These are phyloP conservation scores for Thymus quinquecostatus DNA, from an alignment of 257 asterid species.

Conservation along the genomic window DNA sequence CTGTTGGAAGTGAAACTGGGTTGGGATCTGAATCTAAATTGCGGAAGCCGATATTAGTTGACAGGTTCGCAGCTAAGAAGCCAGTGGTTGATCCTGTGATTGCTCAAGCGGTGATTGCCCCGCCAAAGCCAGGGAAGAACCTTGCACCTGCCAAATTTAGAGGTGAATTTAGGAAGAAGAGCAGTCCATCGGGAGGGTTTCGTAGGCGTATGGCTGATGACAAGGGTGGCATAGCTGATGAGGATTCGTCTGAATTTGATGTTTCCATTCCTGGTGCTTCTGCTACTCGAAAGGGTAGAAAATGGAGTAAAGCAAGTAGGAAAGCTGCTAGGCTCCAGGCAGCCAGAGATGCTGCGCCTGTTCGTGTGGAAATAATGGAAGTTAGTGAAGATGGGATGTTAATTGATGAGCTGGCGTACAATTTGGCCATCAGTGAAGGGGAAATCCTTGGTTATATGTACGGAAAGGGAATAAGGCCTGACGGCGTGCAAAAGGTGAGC, in stretches of 20 bases:
- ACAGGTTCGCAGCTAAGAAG: slow-evolving; percentile 87
- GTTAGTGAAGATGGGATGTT: slow-evolving; percentile 92
- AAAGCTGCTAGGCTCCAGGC: slow-evolving; percentile 94
- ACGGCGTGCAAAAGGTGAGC: slow-evolving; percentile 91
- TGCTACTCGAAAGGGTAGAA: slow-evolving; percentile 73
- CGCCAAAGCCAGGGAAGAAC: slow-evolving; percentile 66
- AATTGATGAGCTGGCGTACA: slow-evolving; percentile 78
- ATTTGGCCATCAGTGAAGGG: slow-evolving; percentile 86
- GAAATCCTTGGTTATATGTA: slow-evolving; percentile 76
- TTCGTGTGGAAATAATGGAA: slow-evolving; percentile 84
- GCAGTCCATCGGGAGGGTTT: slow-evolving; percentile 54
- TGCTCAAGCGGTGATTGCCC: slow-evolving; percentile 75
- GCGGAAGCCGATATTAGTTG: slow-evolving; percentile 80
- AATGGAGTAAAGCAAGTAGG: slow-evolving; percentile 93
- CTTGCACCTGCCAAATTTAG: slow-evolving; percentile 57
- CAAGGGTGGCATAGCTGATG: slow-evolving; percentile 46
- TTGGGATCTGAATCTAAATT: slow-evolving; percentile 42
- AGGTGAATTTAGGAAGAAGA: slow-evolving; percentile 65
- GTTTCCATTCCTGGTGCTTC: slow-evolving; percentile 70
- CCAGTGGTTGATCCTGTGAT: slow-evolving; percentile 70
- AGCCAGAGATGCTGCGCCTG: slow-evolving; percentile 92
- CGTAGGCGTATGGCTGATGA: slow-evolving; percentile 55
- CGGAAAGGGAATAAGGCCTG: slow-evolving; percentile 85
- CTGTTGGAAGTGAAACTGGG: slow-evolving; percentile 42
- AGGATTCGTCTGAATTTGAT: slow-evolving; percentile 65